Percentiles rank a stretch among this genome's conserved stretches.
Evolutionary conservation across 441 rosid species (phyloP).

Genomic region (Melastoma candidum): DNA sequence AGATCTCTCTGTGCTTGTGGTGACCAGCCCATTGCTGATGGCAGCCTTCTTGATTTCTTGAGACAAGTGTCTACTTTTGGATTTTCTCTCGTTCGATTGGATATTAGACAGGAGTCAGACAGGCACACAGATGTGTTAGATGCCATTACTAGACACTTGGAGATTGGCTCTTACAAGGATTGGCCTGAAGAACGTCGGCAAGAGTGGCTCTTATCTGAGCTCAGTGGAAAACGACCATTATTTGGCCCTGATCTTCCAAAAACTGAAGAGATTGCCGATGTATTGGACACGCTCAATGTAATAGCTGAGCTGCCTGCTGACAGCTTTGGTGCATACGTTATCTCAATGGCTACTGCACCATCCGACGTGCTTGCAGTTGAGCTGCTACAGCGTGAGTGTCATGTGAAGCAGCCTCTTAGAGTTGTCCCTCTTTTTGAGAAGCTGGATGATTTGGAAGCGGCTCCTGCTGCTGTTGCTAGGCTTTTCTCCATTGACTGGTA

Average conservation of each 20-base stretch:
- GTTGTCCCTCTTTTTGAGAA: slow-evolving; percentile 94
- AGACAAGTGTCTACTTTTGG: slow-evolving; percentile 97
- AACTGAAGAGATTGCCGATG: slow-evolving; percentile 88
- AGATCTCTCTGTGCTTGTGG: slow-evolving; percentile 77
- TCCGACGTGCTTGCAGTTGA: slow-evolving; percentile 96
- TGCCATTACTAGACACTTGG: slow-evolving; percentile 77
- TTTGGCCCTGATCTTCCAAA: slow-evolving; percentile 82
- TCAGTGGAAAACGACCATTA: slow-evolving; percentile 79
- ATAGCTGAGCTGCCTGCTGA: slow-evolving; percentile 82
- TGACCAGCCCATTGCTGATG: slow-evolving; percentile 90
- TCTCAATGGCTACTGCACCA: slow-evolving; percentile 94
- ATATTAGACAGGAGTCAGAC: slow-evolving; percentile 92
- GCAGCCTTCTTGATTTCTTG: slow-evolving; percentile 91
- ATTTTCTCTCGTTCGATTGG: slow-evolving; percentile 84
- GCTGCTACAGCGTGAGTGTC: slow-evolving; percentile 92
- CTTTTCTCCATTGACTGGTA: slow-evolving; percentile 94
- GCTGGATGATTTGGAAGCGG: slow-evolving; percentile 91
- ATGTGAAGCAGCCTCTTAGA: slow-evolving; percentile 66
- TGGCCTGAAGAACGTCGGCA: slow-evolving; percentile 84
- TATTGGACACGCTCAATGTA: slow-evolving; percentile 74
- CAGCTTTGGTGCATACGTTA: slow-evolving; percentile 87
- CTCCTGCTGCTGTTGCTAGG: slow-evolving; percentile 85
- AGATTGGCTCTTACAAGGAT: slow-evolving; percentile 75
- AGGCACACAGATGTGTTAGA: slow-evolving; percentile 88
- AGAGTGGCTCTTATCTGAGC: slow-evolving; percentile 86